Conservation (phyloP, 352 stramenopile species). For the Phytophthora macrochlamydospora region DNA sequence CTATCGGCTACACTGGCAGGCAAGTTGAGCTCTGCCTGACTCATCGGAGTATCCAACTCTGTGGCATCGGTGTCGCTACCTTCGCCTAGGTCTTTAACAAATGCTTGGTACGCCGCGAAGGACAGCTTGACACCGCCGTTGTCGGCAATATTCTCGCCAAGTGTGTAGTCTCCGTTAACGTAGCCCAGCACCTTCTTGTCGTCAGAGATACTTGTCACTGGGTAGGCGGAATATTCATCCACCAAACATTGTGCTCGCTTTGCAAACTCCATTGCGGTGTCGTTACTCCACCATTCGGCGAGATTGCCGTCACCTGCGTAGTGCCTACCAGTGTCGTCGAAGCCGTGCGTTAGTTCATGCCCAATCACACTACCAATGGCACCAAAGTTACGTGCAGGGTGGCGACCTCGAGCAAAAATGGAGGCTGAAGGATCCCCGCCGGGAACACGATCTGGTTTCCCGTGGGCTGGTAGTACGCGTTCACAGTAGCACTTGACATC, state of each 20-base stretch:
- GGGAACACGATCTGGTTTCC: conserved; percentile 96
- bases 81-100: conserved; percentile 30
- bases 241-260: conserved; percentile 64
- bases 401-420: conserved; percentile 90
- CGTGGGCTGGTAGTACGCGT: conserved; percentile 85
- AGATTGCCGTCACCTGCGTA: conserved; percentile 91
- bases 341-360: conserved; percentile 97
- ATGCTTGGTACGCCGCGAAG: conserved; percentile 62
- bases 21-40: conserved; percentile 23
- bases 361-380: conserved; percentile 93
- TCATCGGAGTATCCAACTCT: conserved; percentile 9
- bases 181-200: conserved; percentile 51
- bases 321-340: conserved; percentile 93
- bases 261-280: conserved; percentile 80
- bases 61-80: conserved; percentile 29
- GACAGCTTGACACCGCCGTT: conserved; percentile 81
- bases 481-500: conserved; percentile 94
- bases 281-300: conserved; percentile 92
- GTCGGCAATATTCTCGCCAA: conserved; percentile 87
- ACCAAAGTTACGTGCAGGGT: conserved; percentile 93
- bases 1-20: conserved; percentile 36
- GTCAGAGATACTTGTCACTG: conserved; percentile 47
- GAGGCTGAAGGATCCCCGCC: conserved; percentile 94
- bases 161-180: conserved; percentile 81
- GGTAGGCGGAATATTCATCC: conserved; percentile 63